phyloP scores from a whole-genome alignment of 352 stramenopile species.

The Halophytophthora batemanensis region DNA sequence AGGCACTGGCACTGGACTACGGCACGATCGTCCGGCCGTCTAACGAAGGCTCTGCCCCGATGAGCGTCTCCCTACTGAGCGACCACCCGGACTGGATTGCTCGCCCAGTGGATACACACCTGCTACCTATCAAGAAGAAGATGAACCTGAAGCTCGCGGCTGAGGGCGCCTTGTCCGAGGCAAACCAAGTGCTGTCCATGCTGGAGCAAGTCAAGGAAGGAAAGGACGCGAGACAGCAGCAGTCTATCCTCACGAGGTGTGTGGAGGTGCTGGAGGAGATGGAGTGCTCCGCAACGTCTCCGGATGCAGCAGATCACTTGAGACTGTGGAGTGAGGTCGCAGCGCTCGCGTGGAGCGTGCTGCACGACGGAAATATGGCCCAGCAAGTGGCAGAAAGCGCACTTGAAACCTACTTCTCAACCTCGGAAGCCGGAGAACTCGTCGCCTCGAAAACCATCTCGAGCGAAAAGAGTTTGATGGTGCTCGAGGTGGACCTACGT shows the following conservation, averaged over 20 bases:
- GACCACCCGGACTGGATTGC: slow-evolving; percentile 19
- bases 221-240: slow-evolving; percentile 41
- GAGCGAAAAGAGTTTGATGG: slow-evolving; percentile 46
- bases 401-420: slow-evolving; percentile 41
- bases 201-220: slow-evolving; percentile 75
- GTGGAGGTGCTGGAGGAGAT: slow-evolving; percentile 21
- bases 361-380: slow-evolving; percentile 32
- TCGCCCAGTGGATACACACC: slow-evolving; percentile 59
- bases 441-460: slow-evolving; percentile 13
- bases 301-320: slow-evolving; percentile 16
- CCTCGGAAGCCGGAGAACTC: slow-evolving; percentile 10
- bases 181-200: slow-evolving; percentile 49
- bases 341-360: slow-evolving; percentile 36
- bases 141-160: slow-evolving; percentile 64
- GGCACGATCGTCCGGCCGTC: slow-evolving; percentile 15
- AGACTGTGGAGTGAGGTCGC: slow-evolving; percentile 48
- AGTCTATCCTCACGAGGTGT: slow-evolving; percentile 17
- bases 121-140: slow-evolving; percentile 58
- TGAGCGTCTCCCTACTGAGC: slow-evolving; percentile 24
- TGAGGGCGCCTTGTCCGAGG: slow-evolving; percentile 29
- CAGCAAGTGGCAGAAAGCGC: slow-evolving; percentile 25
- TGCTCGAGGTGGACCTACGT: slow-evolving; percentile 53
- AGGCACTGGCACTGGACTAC: slow-evolving; percentile 70
- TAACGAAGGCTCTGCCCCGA: slow-evolving; percentile 3
- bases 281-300: slow-evolving; percentile 1